These are phyloP conservation scores for Nemania serpens DNA, from an alignment of 2,329 filamentous ascomycete genomes.

Conservation along the genomic window DNA sequence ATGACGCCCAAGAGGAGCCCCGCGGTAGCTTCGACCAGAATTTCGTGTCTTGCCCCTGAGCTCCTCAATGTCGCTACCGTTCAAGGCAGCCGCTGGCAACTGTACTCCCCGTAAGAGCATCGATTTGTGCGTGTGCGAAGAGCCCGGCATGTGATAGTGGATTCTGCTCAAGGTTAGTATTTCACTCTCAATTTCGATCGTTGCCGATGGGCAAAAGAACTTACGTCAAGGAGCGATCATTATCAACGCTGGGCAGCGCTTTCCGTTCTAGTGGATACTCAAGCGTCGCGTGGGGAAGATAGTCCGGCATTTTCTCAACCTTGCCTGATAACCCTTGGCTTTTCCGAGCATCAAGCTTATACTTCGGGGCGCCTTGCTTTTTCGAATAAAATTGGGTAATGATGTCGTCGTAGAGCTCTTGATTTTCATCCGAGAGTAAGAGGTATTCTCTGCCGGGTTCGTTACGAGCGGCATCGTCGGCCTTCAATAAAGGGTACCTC, in stretches of 20 bases:
- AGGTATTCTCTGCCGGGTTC: constrained; percentile 79
- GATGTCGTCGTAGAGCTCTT: constrained; percentile 80
- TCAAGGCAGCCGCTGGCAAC: constrained; percentile 72
- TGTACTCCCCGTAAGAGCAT: constrained; percentile 88
- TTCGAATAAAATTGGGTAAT: constrained; percentile 90
- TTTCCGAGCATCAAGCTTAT: constrained; percentile 73
- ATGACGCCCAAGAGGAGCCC: constrained; percentile 59
- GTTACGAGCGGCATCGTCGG: constrained; percentile 80
- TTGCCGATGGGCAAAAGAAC: constrained; percentile 40
- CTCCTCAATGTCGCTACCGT: constrained; percentile 74
- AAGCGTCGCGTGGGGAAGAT: constrained; percentile 83
- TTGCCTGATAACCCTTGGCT: constrained; percentile 81
- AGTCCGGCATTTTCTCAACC: constrained; percentile 80
- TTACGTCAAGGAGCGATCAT: constrained; percentile 84
- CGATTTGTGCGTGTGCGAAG: constrained; percentile 80
- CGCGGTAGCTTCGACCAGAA: constrained; percentile 71
- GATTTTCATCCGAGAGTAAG: constrained; percentile 81
- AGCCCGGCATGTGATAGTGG: constrained; percentile 79
- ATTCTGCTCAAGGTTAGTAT: constrained; percentile 62
- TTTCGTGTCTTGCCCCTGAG: constrained; percentile 69
- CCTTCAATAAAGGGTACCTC: constrained; percentile 78
- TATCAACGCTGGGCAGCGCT: constrained; percentile 76
- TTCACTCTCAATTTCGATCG: neutral
- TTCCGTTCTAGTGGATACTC: constrained; percentile 75
- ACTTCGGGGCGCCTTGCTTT: constrained; percentile 68